A percentile compares a stretch with the other conserved stretches of the same genome.
These are phyloP conservation scores for Chaetomidium leptoderma DNA, from an alignment of 495 filamentous ascomycete genomes.

Conservation along the genomic window DNA sequence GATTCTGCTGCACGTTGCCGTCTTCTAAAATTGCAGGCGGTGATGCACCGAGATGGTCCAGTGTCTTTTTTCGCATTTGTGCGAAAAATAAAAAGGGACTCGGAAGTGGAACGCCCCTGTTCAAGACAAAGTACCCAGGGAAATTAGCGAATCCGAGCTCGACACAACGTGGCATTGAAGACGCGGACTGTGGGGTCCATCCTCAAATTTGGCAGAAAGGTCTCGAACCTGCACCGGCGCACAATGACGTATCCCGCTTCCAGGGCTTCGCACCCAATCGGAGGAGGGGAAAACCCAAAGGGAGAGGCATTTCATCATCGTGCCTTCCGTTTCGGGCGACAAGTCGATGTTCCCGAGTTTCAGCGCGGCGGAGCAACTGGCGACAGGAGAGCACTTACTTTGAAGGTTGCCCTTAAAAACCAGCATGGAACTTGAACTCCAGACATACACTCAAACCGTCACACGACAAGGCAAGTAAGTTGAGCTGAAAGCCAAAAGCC, in stretches of 20 bases:
- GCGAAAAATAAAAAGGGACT: too few relatives aligned
- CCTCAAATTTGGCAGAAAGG: conserved; percentile 2
- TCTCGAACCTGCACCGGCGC: not conserved
- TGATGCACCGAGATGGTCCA: not conserved
- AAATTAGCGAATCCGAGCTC: too few relatives aligned
- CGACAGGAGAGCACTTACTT: too few relatives aligned
- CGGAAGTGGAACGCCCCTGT: too few relatives aligned
- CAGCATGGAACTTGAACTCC: too few relatives aligned
- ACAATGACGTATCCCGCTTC: conserved; percentile 5
- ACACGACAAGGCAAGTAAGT: too few relatives aligned
- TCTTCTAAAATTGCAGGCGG: not conserved
- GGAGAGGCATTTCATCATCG: conserved; percentile 9
- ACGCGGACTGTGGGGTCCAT: not conserved
- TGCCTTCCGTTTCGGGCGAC: not conserved
- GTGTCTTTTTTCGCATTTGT: too few relatives aligned
- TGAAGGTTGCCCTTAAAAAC: too few relatives aligned
- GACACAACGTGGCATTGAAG: too few relatives aligned
- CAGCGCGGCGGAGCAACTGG: not conserved
- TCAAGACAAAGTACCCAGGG: too few relatives aligned
- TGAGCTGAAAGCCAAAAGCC: too few relatives aligned
- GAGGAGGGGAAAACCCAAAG: not conserved
- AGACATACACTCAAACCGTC: too few relatives aligned
- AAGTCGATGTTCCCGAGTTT: not conserved
- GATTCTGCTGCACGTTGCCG: not conserved
- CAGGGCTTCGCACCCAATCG: not conserved